A percentile compares a stretch with the other conserved stretches of the same genome.
These are phyloP conservation scores for Durotheca rogersii DNA, from an alignment of 495 filamentous ascomycete genomes.

Conservation along the genomic window DNA sequence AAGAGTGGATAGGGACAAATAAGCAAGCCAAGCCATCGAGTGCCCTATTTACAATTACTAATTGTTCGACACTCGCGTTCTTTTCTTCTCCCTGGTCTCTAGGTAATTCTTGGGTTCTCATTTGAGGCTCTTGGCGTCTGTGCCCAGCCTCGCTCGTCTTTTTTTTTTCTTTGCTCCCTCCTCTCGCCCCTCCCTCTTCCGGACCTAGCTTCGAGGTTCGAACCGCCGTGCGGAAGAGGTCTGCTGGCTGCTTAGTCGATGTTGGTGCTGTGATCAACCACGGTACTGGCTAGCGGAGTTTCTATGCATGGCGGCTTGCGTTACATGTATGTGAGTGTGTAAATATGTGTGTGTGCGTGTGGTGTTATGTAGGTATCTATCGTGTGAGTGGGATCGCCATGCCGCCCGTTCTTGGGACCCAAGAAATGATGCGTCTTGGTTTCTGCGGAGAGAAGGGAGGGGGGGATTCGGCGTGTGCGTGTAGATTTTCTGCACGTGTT, in stretches of 20 bases:
- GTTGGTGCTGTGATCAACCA: slow-evolving; percentile 12
- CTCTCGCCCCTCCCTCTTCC: no score
- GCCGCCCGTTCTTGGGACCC: background rate
- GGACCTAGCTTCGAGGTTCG: no score
- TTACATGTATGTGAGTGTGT: background rate
- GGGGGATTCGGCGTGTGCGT: slow-evolving; percentile 15
- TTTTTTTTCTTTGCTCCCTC: background rate
- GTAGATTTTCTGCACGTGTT: slow-evolving; percentile 11
- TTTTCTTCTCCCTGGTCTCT: no score
- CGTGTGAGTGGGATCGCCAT: background rate
- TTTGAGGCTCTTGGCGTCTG: background rate
- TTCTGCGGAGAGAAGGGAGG: background rate
- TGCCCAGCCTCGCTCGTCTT: background rate
- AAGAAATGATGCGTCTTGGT: slow-evolving; percentile 12
- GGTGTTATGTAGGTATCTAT: background rate
- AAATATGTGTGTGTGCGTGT: background rate
- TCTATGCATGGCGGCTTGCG: no score
- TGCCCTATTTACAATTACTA: background rate
- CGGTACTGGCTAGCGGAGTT: slow-evolving; percentile 11
- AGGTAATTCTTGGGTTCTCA: background rate
- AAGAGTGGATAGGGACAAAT: background rate
- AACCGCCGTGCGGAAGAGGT: background rate
- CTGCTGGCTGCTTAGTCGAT: slow-evolving; percentile 4
- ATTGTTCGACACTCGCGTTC: background rate
- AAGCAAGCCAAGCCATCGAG: no score